Base-by-base conservation (phyloP, 2,329 filamentous ascomycete genomes). In the Colletotrichum australisinense region DNA sequence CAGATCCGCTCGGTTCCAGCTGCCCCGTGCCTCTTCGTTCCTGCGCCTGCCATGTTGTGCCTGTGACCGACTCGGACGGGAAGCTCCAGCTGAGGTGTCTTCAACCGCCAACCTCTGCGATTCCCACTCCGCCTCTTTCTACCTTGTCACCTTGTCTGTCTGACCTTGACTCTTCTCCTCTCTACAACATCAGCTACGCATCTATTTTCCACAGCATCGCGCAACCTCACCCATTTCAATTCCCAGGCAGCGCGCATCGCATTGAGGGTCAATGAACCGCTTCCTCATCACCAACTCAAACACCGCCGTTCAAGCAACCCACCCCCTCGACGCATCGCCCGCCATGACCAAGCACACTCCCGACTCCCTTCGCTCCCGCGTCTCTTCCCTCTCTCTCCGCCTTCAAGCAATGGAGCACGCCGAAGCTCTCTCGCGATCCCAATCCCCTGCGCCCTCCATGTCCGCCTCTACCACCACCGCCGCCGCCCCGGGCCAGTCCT, bases 291-390 rank as follows among this genome's bases (percentile, higher is more conserved):
- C 26, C 52, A 49, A 52, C 42, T 65, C 52, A 38, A 38, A 59
- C 30, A n/a, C 60, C 56, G 11, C 56, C 60, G 42, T 63, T 7
- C 46, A 53, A 63, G 60, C 60, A 19, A 53, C 42, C 5, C 60
- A 63, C 30, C 60, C 60, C 12, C 60, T 63, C n/a, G n/a, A 35
- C 30, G 24, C 22, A 7, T 52, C 26, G 30, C 38, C 60, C 22
- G 76, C 60, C 73, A 88, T 88, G 87, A 86, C 84, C 57, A 83
- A 82, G 73, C 83, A 86, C 75, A 85, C 86, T 1, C 79, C 85
- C 74, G 83, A 85, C 24, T 84, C 83, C 77, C 79, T 86, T 74
- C 84, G 83, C 73, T 80, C 83, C 56, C 84, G 86, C 73, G 81
- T 79, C 74, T 87, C 86, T 73, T 81, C 83, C 73, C 76, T 87